Evolutionary conservation across 352 stramenopile genomes (phyloP), one percentile per base, ranked within the genome.

Genomic region (Phytopythium montanum): DNA sequence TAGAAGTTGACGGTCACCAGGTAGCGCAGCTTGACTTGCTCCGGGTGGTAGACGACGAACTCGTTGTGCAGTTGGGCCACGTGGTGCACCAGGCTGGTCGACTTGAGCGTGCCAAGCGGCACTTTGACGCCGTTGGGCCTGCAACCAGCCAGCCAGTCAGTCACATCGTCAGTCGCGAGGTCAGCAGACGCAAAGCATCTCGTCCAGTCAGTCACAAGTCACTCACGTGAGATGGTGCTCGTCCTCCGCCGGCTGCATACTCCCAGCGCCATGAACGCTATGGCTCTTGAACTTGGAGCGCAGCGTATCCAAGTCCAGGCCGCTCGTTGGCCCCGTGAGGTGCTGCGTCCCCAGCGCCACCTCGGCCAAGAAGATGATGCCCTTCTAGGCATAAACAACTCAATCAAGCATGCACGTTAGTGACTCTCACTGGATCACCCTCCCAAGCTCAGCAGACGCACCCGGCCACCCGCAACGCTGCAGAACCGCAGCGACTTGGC

Each of bases 401-500:
- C n/a, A n/a, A n/a, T n/a, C n/a, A n/a, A n/a, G n/a, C n/a, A n/a
- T n/a, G n/a, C n/a, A n/a, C n/a, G n/a, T n/a, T n/a, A n/a, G n/a
- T n/a, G n/a, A n/a, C n/a, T n/a, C n/a, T n/a, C n/a, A n/a, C n/a
- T n/a, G n/a, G n/a, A n/a, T n/a, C n/a, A n/a, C n/a, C n/a, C n/a
- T n/a, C n/a, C n/a, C n/a, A n/a, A n/a, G n/a, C n/a, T n/a, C n/a
- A n/a, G n/a, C n/a, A n/a, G n/a, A n/a, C n/a, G n/a, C n/a, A n/a
- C n/a, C n/a, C n/a, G n/a, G n/a, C n/a, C n/a, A n/a, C n/a, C n/a
- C n/a, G n/a, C n/a, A n/a, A n/a, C 31, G 42, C 62, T 76, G 59
- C 84, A 93, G 44, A 90, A 92, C 39, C 66, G 63, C 6, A 71
- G 56, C 7, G 69, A 81, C 55, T 93, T 92, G 26, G 64, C 72